These are phyloP conservation scores for Letharia columbiana DNA, from an alignment of 495 filamentous ascomycete genomes.

Conservation along the genomic window DNA sequence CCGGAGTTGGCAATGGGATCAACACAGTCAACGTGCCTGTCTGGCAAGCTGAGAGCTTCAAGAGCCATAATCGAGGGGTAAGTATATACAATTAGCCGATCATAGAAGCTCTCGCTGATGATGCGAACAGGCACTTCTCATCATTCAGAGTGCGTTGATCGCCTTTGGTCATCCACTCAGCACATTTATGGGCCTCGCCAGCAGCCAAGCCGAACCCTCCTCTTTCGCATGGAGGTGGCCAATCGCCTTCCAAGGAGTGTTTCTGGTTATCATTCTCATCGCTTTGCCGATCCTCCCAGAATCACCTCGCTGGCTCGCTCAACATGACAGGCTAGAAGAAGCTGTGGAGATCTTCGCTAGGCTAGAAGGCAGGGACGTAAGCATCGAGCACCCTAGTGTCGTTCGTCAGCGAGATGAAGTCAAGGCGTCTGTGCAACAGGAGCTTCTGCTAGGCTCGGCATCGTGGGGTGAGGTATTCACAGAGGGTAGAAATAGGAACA, in stretches of 20 bases:
- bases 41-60: slow-evolving; percentile 26
- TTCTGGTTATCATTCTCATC: slow-evolving; percentile 38
- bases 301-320: slow-evolving; percentile 43
- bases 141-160: slow-evolving; percentile 24
- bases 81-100: not conserved
- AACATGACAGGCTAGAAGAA: slow-evolving; percentile 39
- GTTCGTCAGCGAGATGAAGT: slow-evolving; percentile 22
- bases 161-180: slow-evolving; percentile 24
- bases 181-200: slow-evolving; percentile 26
- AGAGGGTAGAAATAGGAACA: slow-evolving; percentile 21
- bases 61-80: slow-evolving; percentile 26
- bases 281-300: slow-evolving; percentile 50
- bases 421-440: slow-evolving; percentile 20
- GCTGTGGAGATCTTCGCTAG: slow-evolving; percentile 49
- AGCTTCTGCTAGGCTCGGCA: slow-evolving; percentile 16
- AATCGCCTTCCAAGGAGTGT: slow-evolving; percentile 25
- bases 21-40: slow-evolving; percentile 25
- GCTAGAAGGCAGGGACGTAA: slow-evolving; percentile 47
- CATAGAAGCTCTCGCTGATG: not conserved
- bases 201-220: slow-evolving; percentile 22
- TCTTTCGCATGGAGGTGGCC: slow-evolving; percentile 26
- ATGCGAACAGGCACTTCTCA: slow-evolving; percentile 18
- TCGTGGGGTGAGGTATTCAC: slow-evolving; percentile 25
- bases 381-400: slow-evolving; percentile 40
- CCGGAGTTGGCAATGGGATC: slow-evolving; percentile 29